A percentile compares a stretch with the other conserved stretches of the same genome.
Evolutionary conservation across 257 asterid species (phyloP).

Genomic region (Ocimum tenuiflorum): DNA sequence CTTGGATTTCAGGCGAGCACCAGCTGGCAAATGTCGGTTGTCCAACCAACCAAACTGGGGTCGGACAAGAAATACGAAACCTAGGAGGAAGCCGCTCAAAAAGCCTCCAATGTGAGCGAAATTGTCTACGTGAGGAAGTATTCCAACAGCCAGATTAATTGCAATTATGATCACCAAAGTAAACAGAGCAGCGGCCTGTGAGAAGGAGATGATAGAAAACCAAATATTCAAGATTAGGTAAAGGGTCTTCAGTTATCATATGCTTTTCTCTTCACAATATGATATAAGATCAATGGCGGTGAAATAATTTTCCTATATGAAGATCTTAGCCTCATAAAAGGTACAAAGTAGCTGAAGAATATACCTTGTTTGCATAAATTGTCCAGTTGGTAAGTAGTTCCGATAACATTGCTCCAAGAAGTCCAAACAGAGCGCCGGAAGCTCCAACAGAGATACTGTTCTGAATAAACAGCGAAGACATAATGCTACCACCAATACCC

Average conservation of each 20-base stretch:
- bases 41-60: slow-evolving; percentile 84
- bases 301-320: neutral
- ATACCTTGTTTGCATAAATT: slow-evolving; percentile 84
- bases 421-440: slow-evolving; percentile 98
- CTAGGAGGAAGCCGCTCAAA: slow-evolving; percentile 75
- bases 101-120: slow-evolving; percentile 94
- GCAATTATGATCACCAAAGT: slow-evolving; percentile 58
- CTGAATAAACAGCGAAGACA: slow-evolving; percentile 73
- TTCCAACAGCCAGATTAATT: slow-evolving; percentile 78
- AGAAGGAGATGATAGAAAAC: neutral
- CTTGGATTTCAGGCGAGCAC: slow-evolving; percentile 53
- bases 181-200: slow-evolving; percentile 74
- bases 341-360: neutral
- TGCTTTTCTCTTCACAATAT: neutral
- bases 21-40: slow-evolving; percentile 40
- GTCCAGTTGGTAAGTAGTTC: slow-evolving; percentile 95
- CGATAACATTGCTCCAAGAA: slow-evolving; percentile 94
- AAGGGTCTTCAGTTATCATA: neutral
- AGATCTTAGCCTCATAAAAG: neutral
- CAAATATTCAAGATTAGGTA: neutral
- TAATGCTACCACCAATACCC: slow-evolving; percentile 84
- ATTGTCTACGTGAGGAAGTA: slow-evolving; percentile 88
- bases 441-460: slow-evolving; percentile 89
- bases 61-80: slow-evolving; percentile 65
- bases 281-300: no score